These are phyloP conservation scores for Biancaea sappan DNA, from an alignment of 306 rosid species.

Conservation along the genomic window DNA sequence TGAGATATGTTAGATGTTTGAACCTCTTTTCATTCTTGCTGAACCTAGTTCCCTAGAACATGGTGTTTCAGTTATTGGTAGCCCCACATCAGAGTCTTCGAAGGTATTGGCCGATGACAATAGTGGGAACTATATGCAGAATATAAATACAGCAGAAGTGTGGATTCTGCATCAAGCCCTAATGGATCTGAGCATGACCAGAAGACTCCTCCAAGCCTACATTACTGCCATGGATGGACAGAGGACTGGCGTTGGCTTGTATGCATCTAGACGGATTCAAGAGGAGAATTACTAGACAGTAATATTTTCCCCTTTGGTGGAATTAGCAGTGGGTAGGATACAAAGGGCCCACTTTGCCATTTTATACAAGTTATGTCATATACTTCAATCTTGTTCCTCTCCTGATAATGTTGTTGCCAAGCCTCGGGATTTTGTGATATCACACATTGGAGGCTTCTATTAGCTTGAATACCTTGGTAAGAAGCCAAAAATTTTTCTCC, in stretches of 20 bases:
- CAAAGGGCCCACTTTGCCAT: conserved; percentile 93
- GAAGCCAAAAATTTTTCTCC: conserved; percentile 14
- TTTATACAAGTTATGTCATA: conserved; percentile 90
- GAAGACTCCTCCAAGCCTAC: conserved; percentile 80
- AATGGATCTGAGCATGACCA: conserved; percentile 78
- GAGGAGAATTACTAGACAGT: conserved; percentile 93
- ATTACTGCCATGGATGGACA: conserved; percentile 99
- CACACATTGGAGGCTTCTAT: conserved; percentile 91
- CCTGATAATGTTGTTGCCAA: conserved; percentile 71
- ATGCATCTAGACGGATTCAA: conserved; percentile 95
- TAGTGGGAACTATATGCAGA: conserved; percentile 66
- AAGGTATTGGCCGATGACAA: conserved; percentile 77
- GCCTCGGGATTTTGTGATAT: conserved; percentile 93
- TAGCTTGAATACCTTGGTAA: conserved; percentile 98
- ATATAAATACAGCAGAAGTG: conserved; percentile 56
- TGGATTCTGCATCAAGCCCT: conserved; percentile 66
- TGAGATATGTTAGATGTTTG: conserved; percentile 90
- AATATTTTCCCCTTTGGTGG: conserved; percentile 97
- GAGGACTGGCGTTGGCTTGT: conserved; percentile 99
- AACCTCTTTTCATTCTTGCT: conserved; percentile 92
- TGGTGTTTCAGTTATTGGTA: conserved; percentile 70
- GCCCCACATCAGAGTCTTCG: conserved; percentile 69
- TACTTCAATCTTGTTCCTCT: conserved; percentile 74
- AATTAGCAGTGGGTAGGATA: conserved; percentile 98
- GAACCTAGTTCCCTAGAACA: conserved; percentile 91